Conservation (phyloP, 2,329 filamentous ascomycete species). For the Dothistroma pini region DNA sequence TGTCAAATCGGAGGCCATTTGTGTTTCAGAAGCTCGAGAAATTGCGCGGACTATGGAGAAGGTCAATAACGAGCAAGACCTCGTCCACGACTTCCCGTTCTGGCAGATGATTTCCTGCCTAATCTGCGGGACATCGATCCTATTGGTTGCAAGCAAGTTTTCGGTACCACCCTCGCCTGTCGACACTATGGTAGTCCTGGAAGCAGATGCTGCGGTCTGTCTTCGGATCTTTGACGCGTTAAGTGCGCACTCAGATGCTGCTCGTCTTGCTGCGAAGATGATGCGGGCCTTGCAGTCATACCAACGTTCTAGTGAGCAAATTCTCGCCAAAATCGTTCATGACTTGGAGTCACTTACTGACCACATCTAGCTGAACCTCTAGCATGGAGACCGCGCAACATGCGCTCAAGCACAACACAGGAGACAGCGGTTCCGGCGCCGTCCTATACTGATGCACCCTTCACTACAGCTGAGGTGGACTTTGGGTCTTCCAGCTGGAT, state of each 20-base stretch:
- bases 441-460: background rate
- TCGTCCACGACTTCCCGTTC: conserved; percentile 9
- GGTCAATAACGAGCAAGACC: conserved; percentile 4
- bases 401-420: background rate
- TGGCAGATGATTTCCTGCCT: conserved; percentile 13
- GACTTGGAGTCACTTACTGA: background rate
- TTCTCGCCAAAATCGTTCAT: background rate
- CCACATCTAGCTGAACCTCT: background rate
- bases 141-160: conserved; percentile 11
- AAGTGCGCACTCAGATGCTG: conserved; percentile 5
- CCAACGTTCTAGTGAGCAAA: background rate
- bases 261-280: conserved; percentile 10
- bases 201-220: conserved; percentile 10
- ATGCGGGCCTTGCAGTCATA: conserved; percentile 10
- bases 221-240: conserved; percentile 9
- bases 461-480: background rate
- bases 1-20: conserved; percentile 7
- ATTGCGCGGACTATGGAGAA: conserved; percentile 9
- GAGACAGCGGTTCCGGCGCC: background rate
- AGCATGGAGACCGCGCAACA: conserved; percentile 1
- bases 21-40: conserved; percentile 10
- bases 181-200: conserved; percentile 1
- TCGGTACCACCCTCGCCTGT: background rate
- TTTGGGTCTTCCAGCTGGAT: background rate
- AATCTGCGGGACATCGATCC: conserved; percentile 10